phyloP scores from a whole-genome alignment of 257 asterid genomes.

The Thymus quinquecostatus region DNA sequence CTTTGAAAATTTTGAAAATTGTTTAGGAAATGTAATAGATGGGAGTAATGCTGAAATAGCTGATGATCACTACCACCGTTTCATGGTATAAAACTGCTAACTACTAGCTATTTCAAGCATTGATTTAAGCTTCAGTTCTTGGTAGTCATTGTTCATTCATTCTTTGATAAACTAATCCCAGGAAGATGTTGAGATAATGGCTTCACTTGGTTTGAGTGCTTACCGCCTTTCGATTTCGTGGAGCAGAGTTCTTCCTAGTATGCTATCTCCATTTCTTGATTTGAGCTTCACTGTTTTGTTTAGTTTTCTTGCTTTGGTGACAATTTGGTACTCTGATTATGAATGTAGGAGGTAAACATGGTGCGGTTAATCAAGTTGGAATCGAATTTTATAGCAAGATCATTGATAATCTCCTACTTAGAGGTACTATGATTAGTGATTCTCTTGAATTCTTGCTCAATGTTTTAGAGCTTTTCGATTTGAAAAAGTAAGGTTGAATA shows the following conservation, averaged over 20 bases:
- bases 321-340: constrained; percentile 18
- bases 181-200: constrained; percentile 76
- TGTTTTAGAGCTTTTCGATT: constrained; percentile 3
- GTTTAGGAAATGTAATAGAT: constrained; percentile 52
- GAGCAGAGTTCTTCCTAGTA: constrained; percentile 86
- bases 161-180: constrained; percentile 23
- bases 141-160: not conserved
- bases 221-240: constrained; percentile 87
- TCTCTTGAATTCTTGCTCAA: not conserved
- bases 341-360: constrained; percentile 61
- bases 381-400: constrained; percentile 54
- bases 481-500: not conserved
- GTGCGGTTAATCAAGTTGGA: constrained; percentile 57
- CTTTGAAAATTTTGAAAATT: not conserved
- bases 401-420: constrained; percentile 52
- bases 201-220: constrained; percentile 63
- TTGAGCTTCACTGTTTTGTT: not conserved
- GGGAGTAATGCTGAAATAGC: constrained; percentile 65
- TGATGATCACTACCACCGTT: constrained; percentile 84
- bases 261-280: constrained; percentile 18
- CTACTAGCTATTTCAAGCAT: not conserved
- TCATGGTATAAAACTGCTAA: constrained; percentile 49
- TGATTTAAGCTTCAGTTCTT: constrained; percentile 10
- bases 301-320: not conserved
- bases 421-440: constrained; percentile 41